These are phyloP conservation scores for Cryphonectria radicalis DNA, from an alignment of 2,329 filamentous ascomycete genomes.

Conservation along the genomic window DNA sequence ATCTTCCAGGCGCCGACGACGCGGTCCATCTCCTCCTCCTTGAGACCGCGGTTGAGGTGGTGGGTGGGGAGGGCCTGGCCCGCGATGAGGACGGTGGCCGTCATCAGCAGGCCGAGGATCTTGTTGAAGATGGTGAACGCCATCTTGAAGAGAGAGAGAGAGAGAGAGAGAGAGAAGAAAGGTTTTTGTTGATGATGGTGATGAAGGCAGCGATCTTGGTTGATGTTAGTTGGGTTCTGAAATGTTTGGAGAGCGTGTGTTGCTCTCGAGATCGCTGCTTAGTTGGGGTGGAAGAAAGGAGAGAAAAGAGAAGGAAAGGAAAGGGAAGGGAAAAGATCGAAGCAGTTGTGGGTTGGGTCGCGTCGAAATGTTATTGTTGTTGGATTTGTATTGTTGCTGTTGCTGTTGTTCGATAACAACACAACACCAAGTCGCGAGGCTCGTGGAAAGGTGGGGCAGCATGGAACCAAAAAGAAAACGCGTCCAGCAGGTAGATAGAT, in stretches of 20 bases:
- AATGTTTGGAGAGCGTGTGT: neutral
- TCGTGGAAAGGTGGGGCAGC: neutral
- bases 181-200: neutral
- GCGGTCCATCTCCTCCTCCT: neutral
- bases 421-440: neutral
- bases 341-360: neutral
- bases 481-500: neutral
- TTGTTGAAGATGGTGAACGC: neutral
- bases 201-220: neutral
- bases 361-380: neutral
- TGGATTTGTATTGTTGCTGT: neutral
- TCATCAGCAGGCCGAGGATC: neutral
- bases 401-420: neutral
- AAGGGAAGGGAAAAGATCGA: neutral
- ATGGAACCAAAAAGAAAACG: neutral
- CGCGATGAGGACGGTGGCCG: slow-evolving; percentile 5
- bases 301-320: neutral
- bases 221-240: neutral
- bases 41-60: slow-evolving; percentile 4
- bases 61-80: neutral
- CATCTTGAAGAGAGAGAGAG: neutral
- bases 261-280: neutral
- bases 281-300: neutral
- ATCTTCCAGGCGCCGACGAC: neutral
- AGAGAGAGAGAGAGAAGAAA: neutral